Base-by-base conservation (phyloP, 352 stramenopile species). In the Phytophthora sansomeana region DNA sequence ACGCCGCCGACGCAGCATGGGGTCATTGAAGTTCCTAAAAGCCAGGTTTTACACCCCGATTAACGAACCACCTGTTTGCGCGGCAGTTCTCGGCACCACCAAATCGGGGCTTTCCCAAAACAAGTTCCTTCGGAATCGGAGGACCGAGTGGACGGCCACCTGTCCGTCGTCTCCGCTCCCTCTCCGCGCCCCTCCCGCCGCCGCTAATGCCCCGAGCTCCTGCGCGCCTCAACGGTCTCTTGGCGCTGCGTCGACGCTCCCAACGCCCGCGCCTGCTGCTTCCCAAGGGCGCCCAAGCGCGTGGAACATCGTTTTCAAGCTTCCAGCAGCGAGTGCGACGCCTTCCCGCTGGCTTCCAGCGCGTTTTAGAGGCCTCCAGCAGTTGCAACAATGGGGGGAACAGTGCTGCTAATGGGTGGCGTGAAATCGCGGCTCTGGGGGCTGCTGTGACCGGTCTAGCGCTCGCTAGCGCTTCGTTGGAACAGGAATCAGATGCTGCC, bases 181-280 rank as follows among this genome's bases (percentile, higher is more conserved):
- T 35, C 14, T n/a, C 32, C n/a, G 30, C 13, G 17, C 4, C 16
- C 38, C 28, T 68, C 26, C 29, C 36, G 28, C 30, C 30, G 33
- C 24, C 19, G 36, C 65, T 52, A 38, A 77, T 77, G 69, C 63
- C 69, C 30, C 69, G 24, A 36, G 26, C 52, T 26, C 33, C 50
- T 55, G 14, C 33, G 24, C 64, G 56, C n/a, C 33, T 74, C 5
- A 56, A 30, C 21, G 17, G 41, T 41, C 42, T 78, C 53, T 48
- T 69, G 61, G 55, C 47, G 32, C 54, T 75, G 16, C 62, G 61
- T 61, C 65, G 47, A 47, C 52, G 70, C 53, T 59, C 46, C 24
- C 58, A 54, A 48, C 33, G 58, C 30, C 24, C 50, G 60, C 47
- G 56, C 61, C 48, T 63, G 13, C 39, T 19, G 24, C 17, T 29